These are phyloP conservation scores for Termitomyces sp. DNA, from an alignment of 768 basidiomycete genomes.

Conservation along the genomic window DNA sequence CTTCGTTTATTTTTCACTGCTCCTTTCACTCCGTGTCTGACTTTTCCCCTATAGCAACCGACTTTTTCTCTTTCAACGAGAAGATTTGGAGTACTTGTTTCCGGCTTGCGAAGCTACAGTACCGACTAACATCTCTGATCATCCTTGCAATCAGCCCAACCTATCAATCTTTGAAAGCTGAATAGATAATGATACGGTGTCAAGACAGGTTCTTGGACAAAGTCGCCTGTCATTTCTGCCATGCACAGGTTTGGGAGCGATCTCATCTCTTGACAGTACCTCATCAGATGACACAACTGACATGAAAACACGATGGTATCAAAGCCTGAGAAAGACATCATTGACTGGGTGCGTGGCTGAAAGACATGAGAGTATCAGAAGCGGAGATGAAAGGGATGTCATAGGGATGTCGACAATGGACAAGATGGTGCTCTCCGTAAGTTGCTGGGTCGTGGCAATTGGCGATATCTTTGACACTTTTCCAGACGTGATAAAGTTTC, in stretches of 20 bases:
- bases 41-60: too few species aligned
- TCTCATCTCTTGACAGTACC: neutral
- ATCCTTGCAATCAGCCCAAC: neutral
- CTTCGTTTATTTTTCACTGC: too few species aligned
- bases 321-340: too few species aligned
- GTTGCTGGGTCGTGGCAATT: neutral
- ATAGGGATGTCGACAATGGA: neutral
- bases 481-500: neutral
- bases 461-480: neutral
- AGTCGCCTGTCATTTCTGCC: neutral
- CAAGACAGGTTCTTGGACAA: neutral
- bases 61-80: too few species aligned
- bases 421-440: neutral
- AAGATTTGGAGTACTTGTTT: neutral
- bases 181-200: too few species aligned
- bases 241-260: neutral
- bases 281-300: neutral
- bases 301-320: too few species aligned
- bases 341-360: too few species aligned
- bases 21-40: too few species aligned
- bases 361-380: too few species aligned
- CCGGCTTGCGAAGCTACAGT: neutral
- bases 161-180: too few species aligned
- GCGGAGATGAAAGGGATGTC: neutral
- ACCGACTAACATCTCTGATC: neutral